Evolutionary conservation across 768 basidiomycete species (phyloP).

Genomic region (Rhizopogon vesiculosus): DNA sequence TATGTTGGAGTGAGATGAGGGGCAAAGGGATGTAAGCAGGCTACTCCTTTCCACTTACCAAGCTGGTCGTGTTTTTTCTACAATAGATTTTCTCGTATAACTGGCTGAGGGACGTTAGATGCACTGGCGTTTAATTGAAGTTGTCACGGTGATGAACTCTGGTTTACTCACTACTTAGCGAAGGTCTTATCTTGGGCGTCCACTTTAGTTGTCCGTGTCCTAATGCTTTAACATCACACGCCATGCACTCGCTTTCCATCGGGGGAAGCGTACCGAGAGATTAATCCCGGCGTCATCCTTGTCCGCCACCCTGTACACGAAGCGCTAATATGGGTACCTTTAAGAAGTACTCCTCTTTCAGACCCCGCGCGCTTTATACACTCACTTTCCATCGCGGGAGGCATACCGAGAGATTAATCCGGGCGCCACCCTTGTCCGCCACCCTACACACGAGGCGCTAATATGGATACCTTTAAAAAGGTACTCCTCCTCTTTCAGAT

Average conservation of each 20-base stretch:
- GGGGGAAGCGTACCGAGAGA: constrained; percentile 24
- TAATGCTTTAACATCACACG: constrained; percentile 12
- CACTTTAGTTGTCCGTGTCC: constrained; percentile 14
- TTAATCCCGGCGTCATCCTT: constrained; percentile 20
- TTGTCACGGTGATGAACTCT: no score
- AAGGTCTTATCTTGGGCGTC: constrained; percentile 4
- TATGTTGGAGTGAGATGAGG: no score
- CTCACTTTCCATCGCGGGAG: constrained; percentile 19
- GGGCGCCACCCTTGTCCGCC: constrained; percentile 17
- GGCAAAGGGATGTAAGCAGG: no score
- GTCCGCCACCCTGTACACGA: constrained; percentile 29
- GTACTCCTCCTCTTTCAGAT: no score
- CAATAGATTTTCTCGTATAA: background rate
- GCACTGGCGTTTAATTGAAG: no score
- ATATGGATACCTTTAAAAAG: constrained; percentile 26
- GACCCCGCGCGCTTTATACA: constrained; percentile 12
- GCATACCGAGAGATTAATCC: constrained; percentile 26
- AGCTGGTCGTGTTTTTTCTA: no score
- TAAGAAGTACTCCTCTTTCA: constrained; percentile 17
- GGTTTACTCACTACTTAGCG: background rate
- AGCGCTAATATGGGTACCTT: constrained; percentile 24
- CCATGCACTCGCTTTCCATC: constrained; percentile 17
- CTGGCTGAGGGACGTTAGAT: no score
- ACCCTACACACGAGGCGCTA: constrained; percentile 31
- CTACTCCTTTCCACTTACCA: no score